Base-by-base conservation (phyloP, 805 yeast genomes). In the Candida sithepensis region DNA sequence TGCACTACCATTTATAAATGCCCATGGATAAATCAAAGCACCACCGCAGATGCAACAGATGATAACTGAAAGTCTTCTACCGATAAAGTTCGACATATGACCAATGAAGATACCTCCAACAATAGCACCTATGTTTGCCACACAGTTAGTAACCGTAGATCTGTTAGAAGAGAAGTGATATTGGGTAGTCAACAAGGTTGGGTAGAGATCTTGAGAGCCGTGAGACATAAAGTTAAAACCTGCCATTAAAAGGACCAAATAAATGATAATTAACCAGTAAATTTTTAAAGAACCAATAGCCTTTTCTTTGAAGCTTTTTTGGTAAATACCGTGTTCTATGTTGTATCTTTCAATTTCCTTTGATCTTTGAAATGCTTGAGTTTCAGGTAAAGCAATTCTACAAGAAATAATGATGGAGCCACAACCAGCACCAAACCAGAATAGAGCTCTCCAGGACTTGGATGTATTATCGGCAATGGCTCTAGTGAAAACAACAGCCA, bases 391-490 rank as follows among this genome's bases (percentile, higher is more conserved):
- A 1, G 56, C 6, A 26, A 69, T 50, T 66, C 81, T 73, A 68
- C 73, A 72, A 28, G 56, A 46, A 43, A 71, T 66, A 47, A 77
- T 66, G 7, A 73, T 49, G 39, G 68, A 66, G 47, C 78, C 74
- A 33, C 73, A 69, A 39, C 85, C 84, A n/a, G 88, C 81, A 51
- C 82, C 77, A 55, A 84, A 82, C 83, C 86, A 82, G 63, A 81
- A 82, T 48, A 84, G 61, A 2, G 84, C 73, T 65, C 86, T 76
- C 89, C 89, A 84, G 0, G 72, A 68, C 48, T 78, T 71, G 1
- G 68, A 55, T 3, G 82, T 69, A 49, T 72, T 76, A 58, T 75
- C 78, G 8, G 77, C 79, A 50, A 84, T 76, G 30, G 84, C 85
- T 61, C 88, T 71, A 51, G 78, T 77, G 68, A 82, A 84, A 21